Evolutionary conservation across 176 grass and related monocot genomes (phyloP), one percentile per base, ranked within the genome.

Genomic region (Carex cristatella): DNA sequence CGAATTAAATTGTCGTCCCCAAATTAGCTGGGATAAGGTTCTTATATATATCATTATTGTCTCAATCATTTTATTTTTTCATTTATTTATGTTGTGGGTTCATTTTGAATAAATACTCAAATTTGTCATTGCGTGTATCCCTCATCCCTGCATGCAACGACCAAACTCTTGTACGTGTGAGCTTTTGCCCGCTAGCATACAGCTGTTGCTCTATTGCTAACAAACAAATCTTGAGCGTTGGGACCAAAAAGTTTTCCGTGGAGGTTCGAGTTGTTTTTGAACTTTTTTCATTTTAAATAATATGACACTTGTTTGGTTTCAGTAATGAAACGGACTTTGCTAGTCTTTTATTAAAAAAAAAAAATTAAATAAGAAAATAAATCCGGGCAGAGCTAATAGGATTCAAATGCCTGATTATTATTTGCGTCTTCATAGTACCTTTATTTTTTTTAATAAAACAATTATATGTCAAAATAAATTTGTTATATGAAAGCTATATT

Each of bases 101-200:
- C 8, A 65, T 40, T 19, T 51, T 42, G 37, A 82, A 44, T 14
- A 69, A 18, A 19, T 40, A 40, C 38, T 40, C 62, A 69, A 55
- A 32, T 81, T 81, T 83, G 81, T 35, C 40, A 83, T 51, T 10
- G 64, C 61, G 42, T 83, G 81, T 15, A 54, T 6, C 18, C 23
- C 23, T 23, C 23, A 23, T 23, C 23, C 23, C 10, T 54, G 46
- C 60, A 56, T 55, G 81, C 81, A 83, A 66, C 37, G 1, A 65
- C 63, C 61, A 68, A 83, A 53, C 11, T 83, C 23, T 56, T 83
- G 49, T 83, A 83, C 27, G 61, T 69, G 63, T 65, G 35, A 68
- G 40, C 10, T 7, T 68, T 48, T 83, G 81, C 61, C 55, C 10
- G 46, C 61, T 69, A n/a, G 63, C 23, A 7, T 69, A 69, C 81